Evolutionary conservation across 345 rosid species (phyloP).

Genomic region (Brassica incana): DNA sequence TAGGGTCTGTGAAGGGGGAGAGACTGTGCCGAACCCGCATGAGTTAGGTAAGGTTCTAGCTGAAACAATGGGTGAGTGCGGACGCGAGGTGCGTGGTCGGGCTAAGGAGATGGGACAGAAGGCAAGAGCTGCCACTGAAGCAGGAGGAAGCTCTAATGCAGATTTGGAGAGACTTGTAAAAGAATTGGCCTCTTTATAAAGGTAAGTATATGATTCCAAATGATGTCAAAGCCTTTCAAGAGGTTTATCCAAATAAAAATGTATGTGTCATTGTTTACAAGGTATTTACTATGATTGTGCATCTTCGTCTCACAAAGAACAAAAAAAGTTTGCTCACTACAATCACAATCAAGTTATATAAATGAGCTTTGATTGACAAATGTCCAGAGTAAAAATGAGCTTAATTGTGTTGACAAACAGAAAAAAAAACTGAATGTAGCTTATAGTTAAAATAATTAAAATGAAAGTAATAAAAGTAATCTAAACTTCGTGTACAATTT

Average conservation of each 20-base stretch:
- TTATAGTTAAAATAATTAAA: not conserved
- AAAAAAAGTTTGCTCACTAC: not conserved
- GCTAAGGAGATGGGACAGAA: not conserved
- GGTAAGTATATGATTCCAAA: not conserved
- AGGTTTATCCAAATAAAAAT: not conserved
- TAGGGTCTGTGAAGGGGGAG: conserved; percentile 50
- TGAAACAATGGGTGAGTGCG: conserved; percentile 26
- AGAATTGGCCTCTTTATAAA: not conserved
- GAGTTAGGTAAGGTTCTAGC: conserved; percentile 40
- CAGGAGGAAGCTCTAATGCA: conserved; percentile 1
- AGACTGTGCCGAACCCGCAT: conserved; percentile 57
- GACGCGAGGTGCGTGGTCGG: not conserved
- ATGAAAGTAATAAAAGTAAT: not conserved
- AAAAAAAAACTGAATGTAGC: not conserved
- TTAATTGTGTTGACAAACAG: not conserved
- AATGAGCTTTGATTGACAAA: not conserved
- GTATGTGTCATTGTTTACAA: not conserved
- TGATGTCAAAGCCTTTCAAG: not conserved
- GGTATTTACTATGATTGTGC: not conserved
- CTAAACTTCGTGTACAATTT: not conserved
- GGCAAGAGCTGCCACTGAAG: not conserved
- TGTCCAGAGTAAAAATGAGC: not conserved
- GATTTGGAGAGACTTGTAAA: conserved; percentile 23
- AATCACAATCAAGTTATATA: not conserved
- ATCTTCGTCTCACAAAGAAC: not conserved